Percentiles rank a stretch among this genome's conserved stretches.
Conservation (phyloP, 768 basidiomycete genomes). For the Hysterangium stoloniferum region DNA sequence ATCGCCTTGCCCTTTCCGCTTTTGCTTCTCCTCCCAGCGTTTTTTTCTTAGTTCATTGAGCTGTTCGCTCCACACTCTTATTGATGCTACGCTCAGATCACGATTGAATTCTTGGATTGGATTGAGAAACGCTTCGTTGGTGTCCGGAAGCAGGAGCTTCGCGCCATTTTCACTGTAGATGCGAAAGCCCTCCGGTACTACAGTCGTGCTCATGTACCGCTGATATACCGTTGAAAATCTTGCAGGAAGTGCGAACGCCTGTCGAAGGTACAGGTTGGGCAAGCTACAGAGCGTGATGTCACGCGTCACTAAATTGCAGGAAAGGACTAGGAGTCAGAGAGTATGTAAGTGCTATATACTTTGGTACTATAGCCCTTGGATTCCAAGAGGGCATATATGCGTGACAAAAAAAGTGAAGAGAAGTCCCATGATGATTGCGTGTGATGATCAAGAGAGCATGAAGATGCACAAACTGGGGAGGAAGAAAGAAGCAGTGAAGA, state of each 20-base stretch:
- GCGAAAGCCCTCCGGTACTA: slow-evolving; percentile 61
- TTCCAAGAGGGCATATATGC: too few species aligned
- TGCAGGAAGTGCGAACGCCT: not conserved
- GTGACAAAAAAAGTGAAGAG: too few species aligned
- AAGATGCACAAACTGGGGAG: too few species aligned
- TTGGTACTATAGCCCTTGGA: too few species aligned
- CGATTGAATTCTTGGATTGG: slow-evolving; percentile 98
- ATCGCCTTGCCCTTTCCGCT: slow-evolving; percentile 35
- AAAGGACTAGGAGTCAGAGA: too few species aligned
- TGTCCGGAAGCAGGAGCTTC: slow-evolving; percentile 65
- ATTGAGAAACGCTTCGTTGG: slow-evolving; percentile 87
- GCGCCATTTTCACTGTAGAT: slow-evolving; percentile 79
- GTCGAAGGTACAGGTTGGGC: not conserved
- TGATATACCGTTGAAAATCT: not conserved
- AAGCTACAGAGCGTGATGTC: too few species aligned
- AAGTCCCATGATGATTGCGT: too few species aligned
- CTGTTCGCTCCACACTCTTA: slow-evolving; percentile 81
- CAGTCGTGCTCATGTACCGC: not conserved
- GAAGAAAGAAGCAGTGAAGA: too few species aligned
- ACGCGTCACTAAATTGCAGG: too few species aligned
- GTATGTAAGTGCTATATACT: too few species aligned
- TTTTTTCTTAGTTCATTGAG: slow-evolving; percentile 53
- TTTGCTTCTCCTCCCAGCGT: slow-evolving; percentile 48
- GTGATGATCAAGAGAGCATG: too few species aligned
- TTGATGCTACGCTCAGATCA: slow-evolving; percentile 86